Evolutionary conservation across 176 grass and related monocot genomes (phyloP).

Genomic region (Triticum monococcum): DNA sequence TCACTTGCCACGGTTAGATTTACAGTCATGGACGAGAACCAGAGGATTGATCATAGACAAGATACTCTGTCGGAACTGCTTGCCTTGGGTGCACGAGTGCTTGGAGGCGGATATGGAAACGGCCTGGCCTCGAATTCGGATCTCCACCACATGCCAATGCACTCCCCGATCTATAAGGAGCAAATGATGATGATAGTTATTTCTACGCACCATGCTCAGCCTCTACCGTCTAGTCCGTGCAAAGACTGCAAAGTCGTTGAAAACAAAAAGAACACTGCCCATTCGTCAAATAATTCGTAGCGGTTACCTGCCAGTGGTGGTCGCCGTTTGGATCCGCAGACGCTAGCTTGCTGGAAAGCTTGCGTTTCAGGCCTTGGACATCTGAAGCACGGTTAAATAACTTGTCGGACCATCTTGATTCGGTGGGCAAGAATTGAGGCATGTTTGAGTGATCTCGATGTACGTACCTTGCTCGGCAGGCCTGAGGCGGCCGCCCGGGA

Average conservation of each 20-base stretch:
- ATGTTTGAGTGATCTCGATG: not conserved
- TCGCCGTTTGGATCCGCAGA: not conserved
- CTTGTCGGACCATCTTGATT: too few species aligned
- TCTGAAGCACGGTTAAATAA: slow-evolving; percentile 20
- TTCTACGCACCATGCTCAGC: not conserved
- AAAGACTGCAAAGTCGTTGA: not conserved
- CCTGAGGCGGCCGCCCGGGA: slow-evolving; percentile 57
- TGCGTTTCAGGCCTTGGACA: slow-evolving; percentile 57
- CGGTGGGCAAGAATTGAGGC: not conserved
- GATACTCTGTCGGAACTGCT: not conserved
- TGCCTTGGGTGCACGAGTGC: slow-evolving; percentile 35
- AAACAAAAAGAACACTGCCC: not conserved
- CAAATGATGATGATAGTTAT: not conserved
- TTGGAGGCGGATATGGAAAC: slow-evolving; percentile 52
- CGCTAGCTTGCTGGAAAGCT: slow-evolving; percentile 56
- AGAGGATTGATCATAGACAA: not conserved
- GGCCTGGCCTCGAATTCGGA: slow-evolving; percentile 49
- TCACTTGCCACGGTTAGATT: not conserved
- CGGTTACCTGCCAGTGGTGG: slow-evolving; percentile 46
- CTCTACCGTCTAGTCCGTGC: not conserved
- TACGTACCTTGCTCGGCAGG: slow-evolving; percentile 49
- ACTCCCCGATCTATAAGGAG: slow-evolving; percentile 34
- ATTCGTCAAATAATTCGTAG: not conserved
- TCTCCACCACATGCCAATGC: slow-evolving; percentile 60
- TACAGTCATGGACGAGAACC: not conserved